Conservation (phyloP, 345 rosid species). For the Populus alba region DNA sequence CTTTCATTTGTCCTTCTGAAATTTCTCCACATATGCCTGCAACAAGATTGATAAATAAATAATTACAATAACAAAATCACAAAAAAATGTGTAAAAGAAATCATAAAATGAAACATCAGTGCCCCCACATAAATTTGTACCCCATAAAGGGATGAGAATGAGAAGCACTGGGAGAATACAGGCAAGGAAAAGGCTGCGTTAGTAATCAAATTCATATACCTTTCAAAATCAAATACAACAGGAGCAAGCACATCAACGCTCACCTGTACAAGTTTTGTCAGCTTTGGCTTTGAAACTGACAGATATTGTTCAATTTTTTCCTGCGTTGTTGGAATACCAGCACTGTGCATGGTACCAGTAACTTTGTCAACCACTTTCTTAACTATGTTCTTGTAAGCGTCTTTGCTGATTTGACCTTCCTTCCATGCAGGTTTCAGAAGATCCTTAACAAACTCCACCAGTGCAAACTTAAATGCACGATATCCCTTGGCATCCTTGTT, state of each 20-base stretch:
- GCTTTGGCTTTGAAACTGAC: conserved; percentile 76
- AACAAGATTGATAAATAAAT: background rate
- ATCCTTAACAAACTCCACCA: conserved; percentile 87
- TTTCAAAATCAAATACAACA: background rate
- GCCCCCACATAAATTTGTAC: background rate
- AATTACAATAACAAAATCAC: conserved; percentile 4
- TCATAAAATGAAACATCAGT: background rate
- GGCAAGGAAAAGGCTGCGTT: background rate
- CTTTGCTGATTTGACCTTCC: conserved; percentile 88
- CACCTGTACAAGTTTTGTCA: conserved; percentile 93
- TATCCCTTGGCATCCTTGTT: conserved; percentile 65
- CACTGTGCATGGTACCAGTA: conserved; percentile 63
- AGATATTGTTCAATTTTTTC: conserved; percentile 89
- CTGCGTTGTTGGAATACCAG: conserved; percentile 81
- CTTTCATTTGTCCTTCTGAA: conserved; percentile 46
- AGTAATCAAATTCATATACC: background rate
- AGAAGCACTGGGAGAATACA: background rate
- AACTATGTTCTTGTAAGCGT: conserved; percentile 85
- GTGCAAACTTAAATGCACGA: conserved; percentile 84
- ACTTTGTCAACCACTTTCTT: conserved; percentile 97
- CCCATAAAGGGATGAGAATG: background rate
- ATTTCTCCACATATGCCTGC: conserved; percentile 62
- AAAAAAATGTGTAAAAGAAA: background rate
- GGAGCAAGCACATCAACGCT: conserved; percentile 11
- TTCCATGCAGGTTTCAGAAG: conserved; percentile 89